phyloP scores from a whole-genome alignment of 139 green algal genomes.

The Chlorella sp. region DNA sequence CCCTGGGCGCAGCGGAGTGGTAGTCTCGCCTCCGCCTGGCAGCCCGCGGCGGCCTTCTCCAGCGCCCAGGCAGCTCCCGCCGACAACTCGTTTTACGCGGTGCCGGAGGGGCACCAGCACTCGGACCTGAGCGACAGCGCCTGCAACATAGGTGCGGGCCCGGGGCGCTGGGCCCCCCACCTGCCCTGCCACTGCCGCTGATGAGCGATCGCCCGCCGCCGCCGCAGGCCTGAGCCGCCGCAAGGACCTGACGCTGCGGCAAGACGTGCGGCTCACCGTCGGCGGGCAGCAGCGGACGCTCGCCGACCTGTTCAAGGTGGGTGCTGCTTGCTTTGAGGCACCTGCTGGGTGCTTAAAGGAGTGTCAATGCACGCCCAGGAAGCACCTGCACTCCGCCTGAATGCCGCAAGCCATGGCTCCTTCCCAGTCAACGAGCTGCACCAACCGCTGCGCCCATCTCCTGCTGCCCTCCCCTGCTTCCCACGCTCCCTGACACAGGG shows the following conservation, averaged over 20 bases:
- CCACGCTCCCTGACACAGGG: slow-evolving; percentile 46
- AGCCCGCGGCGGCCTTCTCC: slow-evolving; percentile 7
- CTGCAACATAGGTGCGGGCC: slow-evolving; percentile 54
- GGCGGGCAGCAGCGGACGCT: slow-evolving; percentile 37
- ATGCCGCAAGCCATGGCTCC: too few species aligned
- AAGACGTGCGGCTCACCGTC: slow-evolving; percentile 47
- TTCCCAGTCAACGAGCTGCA: too few species aligned
- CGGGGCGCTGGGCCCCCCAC: too few species aligned
- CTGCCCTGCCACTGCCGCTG: neutral
- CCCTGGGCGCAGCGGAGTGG: slow-evolving; percentile 18
- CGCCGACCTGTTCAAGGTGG: slow-evolving; percentile 54
- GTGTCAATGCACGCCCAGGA: too few species aligned
- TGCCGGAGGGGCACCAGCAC: slow-evolving; percentile 60
- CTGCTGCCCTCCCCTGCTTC: too few species aligned
- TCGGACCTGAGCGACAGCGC: slow-evolving; percentile 49
- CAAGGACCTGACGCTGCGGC: slow-evolving; percentile 57
- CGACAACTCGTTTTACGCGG: neutral
- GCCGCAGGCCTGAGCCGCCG: slow-evolving; percentile 12
- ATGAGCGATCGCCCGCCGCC: neutral
- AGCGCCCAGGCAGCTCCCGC: slow-evolving; percentile 10
- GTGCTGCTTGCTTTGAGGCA: neutral
- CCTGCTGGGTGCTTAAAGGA: neutral
- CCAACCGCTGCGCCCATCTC: too few species aligned
- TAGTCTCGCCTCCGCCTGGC: neutral
- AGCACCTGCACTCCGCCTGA: too few species aligned